These are phyloP conservation scores for Pseudogymnoascus sp. DNA, from an alignment of 2,329 filamentous ascomycete species.

Conservation along the genomic window DNA sequence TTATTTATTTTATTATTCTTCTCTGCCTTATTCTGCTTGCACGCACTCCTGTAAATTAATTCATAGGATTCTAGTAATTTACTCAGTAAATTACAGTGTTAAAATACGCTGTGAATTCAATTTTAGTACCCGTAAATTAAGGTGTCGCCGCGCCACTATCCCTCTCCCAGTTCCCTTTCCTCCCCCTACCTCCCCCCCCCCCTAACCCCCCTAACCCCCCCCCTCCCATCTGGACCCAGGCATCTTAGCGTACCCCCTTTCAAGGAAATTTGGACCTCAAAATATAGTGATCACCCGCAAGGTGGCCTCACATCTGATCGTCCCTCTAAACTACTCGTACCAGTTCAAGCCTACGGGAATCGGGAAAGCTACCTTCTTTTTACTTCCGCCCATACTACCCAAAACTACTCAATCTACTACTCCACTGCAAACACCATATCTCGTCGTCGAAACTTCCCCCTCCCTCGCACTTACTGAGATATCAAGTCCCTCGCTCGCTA, in stretches of 20 bases:
- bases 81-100: neutral
- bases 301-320: constrained; percentile 6
- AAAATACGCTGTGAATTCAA: neutral
- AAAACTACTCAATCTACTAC: neutral
- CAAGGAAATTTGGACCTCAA: constrained; percentile 22
- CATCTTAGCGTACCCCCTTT: constrained; percentile 3
- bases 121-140: neutral
- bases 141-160: neutral
- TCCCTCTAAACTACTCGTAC: constrained; percentile 1
- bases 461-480: neutral
- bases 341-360: neutral
- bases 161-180: neutral
- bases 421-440: constrained; percentile 3
- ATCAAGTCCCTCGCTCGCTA: neutral
- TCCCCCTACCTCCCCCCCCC: neutral
- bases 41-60: neutral
- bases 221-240: neutral
- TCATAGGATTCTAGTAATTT: neutral
- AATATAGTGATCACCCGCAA: constrained; percentile 13
- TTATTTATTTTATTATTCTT: neutral
- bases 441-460: neutral
- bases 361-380: constrained; percentile 1
- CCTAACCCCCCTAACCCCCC: neutral
- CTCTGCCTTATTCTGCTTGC: neutral
- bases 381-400: neutral